Evolutionary conservation across 148 eudicot genomes (phyloP), one percentile per base, ranked within the genome.

Genomic region (Rheum nobile): DNA sequence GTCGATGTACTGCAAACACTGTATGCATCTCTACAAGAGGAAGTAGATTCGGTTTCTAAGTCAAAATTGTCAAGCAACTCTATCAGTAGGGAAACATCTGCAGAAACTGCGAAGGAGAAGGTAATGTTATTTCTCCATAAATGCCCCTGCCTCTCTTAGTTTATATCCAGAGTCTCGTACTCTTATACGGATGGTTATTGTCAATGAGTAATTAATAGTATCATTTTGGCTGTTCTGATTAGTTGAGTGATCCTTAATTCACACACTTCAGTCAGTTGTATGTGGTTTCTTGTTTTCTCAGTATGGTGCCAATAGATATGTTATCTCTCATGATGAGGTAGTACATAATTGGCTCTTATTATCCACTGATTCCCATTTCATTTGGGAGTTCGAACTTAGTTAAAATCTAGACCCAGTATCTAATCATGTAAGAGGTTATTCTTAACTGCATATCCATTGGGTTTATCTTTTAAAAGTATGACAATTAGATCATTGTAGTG

Each of bases 101-200:
- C 98, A 48, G 97, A 94, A 75, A 76, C 79, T 68, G 96, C 93
- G 21, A 94, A 94, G 85, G 98, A 94, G 83, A 91, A 91, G 97
- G 98, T 94, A 77, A 19, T 34, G 55, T 6, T 26, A 28, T 22
- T 14, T 63, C 14, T 63, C 37, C 21, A 16, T 65, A 19, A 65
- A 65, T 26, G 13, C 9, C 16, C 22, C 4, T 65, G 13, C 21
- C 31, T 63, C 32, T 44, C 19, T 55, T 41, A 29, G 74, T 74
- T 72, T 21, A 28, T 43, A 22, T 37, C 12, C 13, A n/a, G 16
- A 34, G 2, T 8, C 39, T 46, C 59, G 11, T 39, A 38, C 0
- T 37, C 41, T 14, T 67, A 16, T 16, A 67, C 16, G 21, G 55
- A 57, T 28, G 28, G 28, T 24, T 54, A 14, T 50, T 50, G 31